Evolutionary conservation across 225 moss, liverwort and hornwort species (phyloP).

Genomic region (Climacium dendroides): DNA sequence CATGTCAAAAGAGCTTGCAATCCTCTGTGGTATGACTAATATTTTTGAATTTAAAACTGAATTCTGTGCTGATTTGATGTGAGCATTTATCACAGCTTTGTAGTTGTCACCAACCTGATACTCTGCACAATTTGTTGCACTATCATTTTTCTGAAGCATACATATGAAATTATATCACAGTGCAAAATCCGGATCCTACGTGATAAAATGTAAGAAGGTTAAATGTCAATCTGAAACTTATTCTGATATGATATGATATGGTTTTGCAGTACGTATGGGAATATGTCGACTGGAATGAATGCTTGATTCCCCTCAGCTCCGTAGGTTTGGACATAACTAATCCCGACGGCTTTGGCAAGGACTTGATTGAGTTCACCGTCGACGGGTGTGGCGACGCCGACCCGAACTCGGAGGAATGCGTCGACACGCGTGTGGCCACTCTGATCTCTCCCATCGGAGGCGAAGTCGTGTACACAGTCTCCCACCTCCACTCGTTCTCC

Average conservation of each 20-base stretch:
- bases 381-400: conserved; percentile 35
- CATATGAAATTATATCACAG: background rate
- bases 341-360: background rate
- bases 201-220: too few relatives aligned
- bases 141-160: background rate
- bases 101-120: background rate
- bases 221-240: too few relatives aligned
- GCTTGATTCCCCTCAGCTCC: background rate
- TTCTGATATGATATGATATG: background rate
- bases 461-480: background rate
- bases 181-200: accelerated
- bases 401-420: conserved; percentile 25
- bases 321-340: conserved; percentile 16
- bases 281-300: conserved; percentile 33
- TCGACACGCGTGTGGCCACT: conserved; percentile 15
- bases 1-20: too few relatives aligned
- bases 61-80: too few relatives aligned
- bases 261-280: conserved; percentile 16
- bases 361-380: conserved; percentile 4
- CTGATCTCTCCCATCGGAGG: conserved; percentile 4
- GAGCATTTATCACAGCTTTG: background rate
- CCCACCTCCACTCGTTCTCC: conserved; percentile 5
- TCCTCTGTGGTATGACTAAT: background rate
- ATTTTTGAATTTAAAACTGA: too few relatives aligned
- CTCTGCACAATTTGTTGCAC: background rate